phyloP scores from a whole-genome alignment of 495 filamentous ascomycete species.

The Aspergillus carlsbadensis region DNA sequence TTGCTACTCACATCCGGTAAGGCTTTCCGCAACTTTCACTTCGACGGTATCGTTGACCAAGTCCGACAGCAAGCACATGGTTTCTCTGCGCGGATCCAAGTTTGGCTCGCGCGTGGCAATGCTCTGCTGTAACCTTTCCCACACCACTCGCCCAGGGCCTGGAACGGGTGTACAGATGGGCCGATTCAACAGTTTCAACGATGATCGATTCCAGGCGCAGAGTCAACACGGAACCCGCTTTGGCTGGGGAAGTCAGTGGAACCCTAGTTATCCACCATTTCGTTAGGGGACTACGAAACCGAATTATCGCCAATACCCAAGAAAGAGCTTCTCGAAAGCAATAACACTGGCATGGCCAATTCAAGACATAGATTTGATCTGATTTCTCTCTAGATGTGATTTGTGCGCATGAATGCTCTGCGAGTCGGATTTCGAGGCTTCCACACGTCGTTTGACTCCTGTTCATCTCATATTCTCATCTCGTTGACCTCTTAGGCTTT shows the following conservation, averaged over 20 bases:
- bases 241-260: conserved; percentile 40
- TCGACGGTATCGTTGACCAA: neutral
- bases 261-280: conserved; percentile 35
- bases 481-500: conserved; percentile 8
- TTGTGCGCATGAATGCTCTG: conserved; percentile 13
- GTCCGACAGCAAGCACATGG: conserved; percentile 83
- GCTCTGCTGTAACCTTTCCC: conserved; percentile 94
- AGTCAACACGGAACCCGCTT: conserved; percentile 34
- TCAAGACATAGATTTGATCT: conserved; percentile 13
- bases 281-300: conserved; percentile 26
- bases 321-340: conserved; percentile 3
- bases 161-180: conserved; percentile 64
- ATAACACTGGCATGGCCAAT: neutral
- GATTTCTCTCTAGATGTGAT: conserved; percentile 15
- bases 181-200: conserved; percentile 57
- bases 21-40: neutral
- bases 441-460: conserved; percentile 13
- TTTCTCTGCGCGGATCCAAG: conserved; percentile 95
- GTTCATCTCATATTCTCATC: conserved; percentile 14
- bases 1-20: conserved; percentile 85
- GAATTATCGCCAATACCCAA: neutral
- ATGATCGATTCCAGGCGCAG: conserved; percentile 37
- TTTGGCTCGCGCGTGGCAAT: conserved; percentile 98
- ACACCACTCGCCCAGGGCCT: conserved; percentile 80
- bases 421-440: conserved; percentile 9